Conservation (phyloP, 805 yeast species). For the Monosporozyma yasuniensis region DNA sequence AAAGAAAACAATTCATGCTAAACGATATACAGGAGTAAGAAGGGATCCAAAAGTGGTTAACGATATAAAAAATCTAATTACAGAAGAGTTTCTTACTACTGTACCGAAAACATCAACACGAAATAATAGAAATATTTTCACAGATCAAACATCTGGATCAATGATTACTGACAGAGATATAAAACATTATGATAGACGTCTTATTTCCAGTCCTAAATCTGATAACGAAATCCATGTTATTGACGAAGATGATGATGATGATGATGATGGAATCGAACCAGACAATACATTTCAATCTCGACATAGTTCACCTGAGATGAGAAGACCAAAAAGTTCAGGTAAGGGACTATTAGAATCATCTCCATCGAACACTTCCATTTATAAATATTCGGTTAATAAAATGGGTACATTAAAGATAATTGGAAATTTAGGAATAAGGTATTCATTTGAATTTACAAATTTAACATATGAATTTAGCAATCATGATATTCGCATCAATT, state of each 20-base stretch:
- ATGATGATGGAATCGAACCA: constrained; percentile 7
- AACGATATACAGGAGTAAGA: constrained; percentile 14
- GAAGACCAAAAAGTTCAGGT: background rate
- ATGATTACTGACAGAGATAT: background rate
- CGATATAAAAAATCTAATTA: constrained; percentile 9
- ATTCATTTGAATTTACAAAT: constrained; percentile 6
- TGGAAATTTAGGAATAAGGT: constrained; percentile 2
- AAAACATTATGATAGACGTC: background rate
- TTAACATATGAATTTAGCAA: constrained; percentile 10
- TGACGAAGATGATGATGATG: background rate
- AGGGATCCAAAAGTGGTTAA: constrained; percentile 15
- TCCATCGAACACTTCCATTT: constrained; percentile 1
- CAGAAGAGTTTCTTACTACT: constrained; percentile 11
- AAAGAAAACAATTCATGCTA: background rate
- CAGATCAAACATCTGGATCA: background rate
- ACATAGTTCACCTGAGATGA: background rate
- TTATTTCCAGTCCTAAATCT: background rate
- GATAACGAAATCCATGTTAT: background rate
- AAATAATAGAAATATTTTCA: background rate
- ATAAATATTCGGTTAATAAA: constrained; percentile 3
- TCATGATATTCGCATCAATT: constrained; percentile 10
- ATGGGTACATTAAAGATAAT: constrained; percentile 10
- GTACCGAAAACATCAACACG: background rate
- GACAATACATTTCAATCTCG: constrained; percentile 1
- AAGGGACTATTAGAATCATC: constrained; percentile 14